Evolutionary conservation across 768 basidiomycete species (phyloP).

Genomic region (Austroboletus eburneus): DNA sequence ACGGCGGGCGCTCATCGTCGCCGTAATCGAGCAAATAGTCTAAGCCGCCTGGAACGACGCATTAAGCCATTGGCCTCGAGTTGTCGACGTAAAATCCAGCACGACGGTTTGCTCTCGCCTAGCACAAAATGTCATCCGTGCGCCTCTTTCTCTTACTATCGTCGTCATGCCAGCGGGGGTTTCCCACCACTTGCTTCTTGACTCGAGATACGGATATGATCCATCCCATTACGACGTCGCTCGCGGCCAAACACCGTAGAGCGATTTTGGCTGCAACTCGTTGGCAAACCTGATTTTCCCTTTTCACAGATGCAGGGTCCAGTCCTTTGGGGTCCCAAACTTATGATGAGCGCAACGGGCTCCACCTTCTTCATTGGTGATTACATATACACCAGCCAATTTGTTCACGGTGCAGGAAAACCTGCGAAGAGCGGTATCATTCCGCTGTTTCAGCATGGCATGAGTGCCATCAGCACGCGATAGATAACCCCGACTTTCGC

Average conservation of each 20-base stretch:
- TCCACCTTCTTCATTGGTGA: neutral
- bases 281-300: conserved; percentile 63
- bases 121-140: no score
- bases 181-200: conserved; percentile 61
- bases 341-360: conserved; percentile 38
- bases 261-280: conserved; percentile 62
- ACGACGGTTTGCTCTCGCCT: no score
- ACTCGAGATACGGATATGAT: neutral
- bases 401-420: conserved; percentile 46
- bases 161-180: conserved; percentile 75
- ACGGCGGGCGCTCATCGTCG: conserved; percentile 50
- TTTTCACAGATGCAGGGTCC: conserved; percentile 42
- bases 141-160: conserved; percentile 55
- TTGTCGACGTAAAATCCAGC: no score
- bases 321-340: conserved; percentile 68
- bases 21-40: conserved; percentile 69
- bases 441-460: conserved; percentile 37
- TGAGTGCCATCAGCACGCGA: neutral
- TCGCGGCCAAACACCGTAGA: conserved; percentile 73
- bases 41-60: conserved; percentile 51
- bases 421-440: conserved; percentile 57
- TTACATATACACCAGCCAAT: conserved; percentile 39
- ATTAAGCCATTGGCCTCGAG: neutral
- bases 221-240: conserved; percentile 7
- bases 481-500: neutral